A percentile compares a stretch with the other conserved stretches of the same genome.
phyloP scores from a whole-genome alignment of 164 flowering plant genomes.

The Vitis cinerea region DNA sequence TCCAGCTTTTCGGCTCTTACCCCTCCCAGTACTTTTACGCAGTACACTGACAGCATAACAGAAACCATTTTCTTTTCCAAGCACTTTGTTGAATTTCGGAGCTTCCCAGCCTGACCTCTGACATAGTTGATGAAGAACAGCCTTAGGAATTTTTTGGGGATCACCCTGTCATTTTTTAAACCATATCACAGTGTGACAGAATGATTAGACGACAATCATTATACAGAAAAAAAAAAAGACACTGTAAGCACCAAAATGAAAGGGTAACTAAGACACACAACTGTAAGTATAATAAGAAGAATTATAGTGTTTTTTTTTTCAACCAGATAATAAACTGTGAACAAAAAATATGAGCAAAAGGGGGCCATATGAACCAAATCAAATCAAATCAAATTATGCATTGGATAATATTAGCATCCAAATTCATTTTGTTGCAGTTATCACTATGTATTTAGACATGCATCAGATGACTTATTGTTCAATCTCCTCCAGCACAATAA shows the following conservation, averaged over 20 bases:
- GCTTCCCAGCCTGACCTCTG: conserved; percentile 92
- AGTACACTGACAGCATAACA: conserved; percentile 68
- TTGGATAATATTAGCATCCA: neutral
- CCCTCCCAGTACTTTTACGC: conserved; percentile 89
- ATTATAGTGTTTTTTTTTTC: no score
- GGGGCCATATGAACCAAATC: neutral
- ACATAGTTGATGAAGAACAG: conserved; percentile 87
- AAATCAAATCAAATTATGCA: neutral
- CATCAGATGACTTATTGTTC: no score
- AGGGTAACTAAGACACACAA: neutral
- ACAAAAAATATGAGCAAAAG: neutral
- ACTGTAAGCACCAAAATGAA: neutral
- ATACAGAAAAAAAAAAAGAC: neutral
- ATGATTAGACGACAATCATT: neutral
- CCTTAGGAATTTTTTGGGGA: conserved; percentile 74
- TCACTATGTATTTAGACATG: no score
- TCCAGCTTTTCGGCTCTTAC: conserved; percentile 89
- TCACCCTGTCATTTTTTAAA: conserved; percentile 57
- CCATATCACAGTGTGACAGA: neutral
- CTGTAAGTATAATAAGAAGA: no score
- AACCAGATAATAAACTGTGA: neutral
- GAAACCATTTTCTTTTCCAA: conserved; percentile 33
- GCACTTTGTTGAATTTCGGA: conserved; percentile 71
- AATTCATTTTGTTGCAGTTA: no score
- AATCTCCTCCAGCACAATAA: neutral